Base-by-base conservation (phyloP, 805 yeast genomes). In the Saccharomyces eubayanus region DNA sequence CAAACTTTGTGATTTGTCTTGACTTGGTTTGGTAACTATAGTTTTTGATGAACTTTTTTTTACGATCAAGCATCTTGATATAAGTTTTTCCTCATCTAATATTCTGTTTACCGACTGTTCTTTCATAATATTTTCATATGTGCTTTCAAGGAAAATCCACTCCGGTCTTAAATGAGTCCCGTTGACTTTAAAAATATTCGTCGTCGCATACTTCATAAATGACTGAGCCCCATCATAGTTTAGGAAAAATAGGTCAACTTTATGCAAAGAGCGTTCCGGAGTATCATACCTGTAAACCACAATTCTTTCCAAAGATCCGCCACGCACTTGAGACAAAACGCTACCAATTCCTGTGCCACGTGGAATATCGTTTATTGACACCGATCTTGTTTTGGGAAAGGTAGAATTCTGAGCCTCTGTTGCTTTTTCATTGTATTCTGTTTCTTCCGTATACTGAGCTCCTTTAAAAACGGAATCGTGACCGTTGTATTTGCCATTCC, bases 271-370 rank as follows among this genome's bases (percentile, higher is more conserved):
- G 56, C 49, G 31, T 1, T 49, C 51, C 6, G 41, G 31, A 9
- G 56, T 53, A 2, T 55, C 58, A 31, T 53, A 53, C 5, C 51
- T 50, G 1, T 61, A 63, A 29, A 72, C 59, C 12, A 66, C 70
- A 4, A 84, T 60, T 50, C 74, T 76, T 57, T 84, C 88, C 50
- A 87, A 67, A 0, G 89, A 87, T 0, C 95, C 95, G 1, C 94
- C 91, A 58, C 75, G 72, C 0, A 85, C 71, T 51, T 81, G 85
- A 0, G 80, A 63, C 20, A 87, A 58, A 9, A 85, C 68, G 41
- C 80, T 72, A 24, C 72, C 72, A 8, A 82, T 57, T 8, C 85
- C 82, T 8, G 79, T 74, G 29, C 65, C 61, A 0, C 61, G 52
- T 0, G 81, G 77, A 28, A 81, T 64, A 20, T 74, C 70, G n/a